Conservation (phyloP, 768 basidiomycete genomes). For the Mrakia gelida region DNA sequence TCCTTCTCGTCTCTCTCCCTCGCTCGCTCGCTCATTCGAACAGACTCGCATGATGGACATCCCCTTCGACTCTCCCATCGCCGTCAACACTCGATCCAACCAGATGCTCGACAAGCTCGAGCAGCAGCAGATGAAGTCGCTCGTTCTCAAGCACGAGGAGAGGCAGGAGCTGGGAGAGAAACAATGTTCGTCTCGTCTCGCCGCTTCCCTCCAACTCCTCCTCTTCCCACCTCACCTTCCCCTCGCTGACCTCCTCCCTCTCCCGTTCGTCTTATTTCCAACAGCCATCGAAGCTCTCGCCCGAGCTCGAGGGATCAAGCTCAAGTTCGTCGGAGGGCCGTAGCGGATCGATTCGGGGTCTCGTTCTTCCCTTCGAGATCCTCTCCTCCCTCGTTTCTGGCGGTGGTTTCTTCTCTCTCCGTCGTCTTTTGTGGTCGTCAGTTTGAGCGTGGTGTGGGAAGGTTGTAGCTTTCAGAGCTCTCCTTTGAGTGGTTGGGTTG, state of each 20-base stretch:
- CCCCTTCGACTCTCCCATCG: conserved; percentile 79
- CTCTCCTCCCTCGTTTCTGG: neutral
- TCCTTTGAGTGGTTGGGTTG: too few species aligned
- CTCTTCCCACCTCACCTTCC: too few species aligned
- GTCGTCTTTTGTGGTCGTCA: too few species aligned
- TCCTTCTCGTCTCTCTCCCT: neutral
- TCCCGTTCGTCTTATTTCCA: neutral
- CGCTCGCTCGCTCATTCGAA: neutral
- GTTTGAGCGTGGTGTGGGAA: too few species aligned
- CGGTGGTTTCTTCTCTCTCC: neutral
- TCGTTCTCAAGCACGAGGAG: conserved; percentile 49
- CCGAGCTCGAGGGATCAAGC: conserved; percentile 24
- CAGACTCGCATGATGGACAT: conserved; percentile 84
- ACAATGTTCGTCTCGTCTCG: neutral
- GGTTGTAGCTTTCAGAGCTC: too few species aligned
- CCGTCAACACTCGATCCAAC: conserved; percentile 82
- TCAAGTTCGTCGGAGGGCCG: conserved; percentile 11
- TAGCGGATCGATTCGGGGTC: neutral
- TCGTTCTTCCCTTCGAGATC: neutral
- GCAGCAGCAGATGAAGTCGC: conserved; percentile 92
- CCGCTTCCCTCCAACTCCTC: neutral
- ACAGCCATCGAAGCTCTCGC: conserved; percentile 21
- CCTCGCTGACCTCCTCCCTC: neutral
- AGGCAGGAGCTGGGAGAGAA: conserved; percentile 42
- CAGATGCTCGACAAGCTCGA: conserved; percentile 93